These are phyloP conservation scores for Pythium aristosporum DNA, from an alignment of 352 stramenopile species.

Conservation along the genomic window DNA sequence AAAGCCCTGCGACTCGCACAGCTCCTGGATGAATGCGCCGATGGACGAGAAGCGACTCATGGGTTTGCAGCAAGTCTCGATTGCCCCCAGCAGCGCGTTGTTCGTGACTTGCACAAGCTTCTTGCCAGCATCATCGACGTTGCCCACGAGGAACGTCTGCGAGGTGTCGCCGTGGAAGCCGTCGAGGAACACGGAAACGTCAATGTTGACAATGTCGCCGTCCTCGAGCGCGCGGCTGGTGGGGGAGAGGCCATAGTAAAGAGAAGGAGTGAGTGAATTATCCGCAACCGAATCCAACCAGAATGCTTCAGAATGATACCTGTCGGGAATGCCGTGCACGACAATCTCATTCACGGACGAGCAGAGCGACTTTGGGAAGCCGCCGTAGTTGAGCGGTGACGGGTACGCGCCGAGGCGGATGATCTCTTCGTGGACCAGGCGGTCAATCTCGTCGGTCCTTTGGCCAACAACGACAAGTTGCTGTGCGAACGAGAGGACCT, in stretches of 20 bases:
- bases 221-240: constrained; percentile 72
- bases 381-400: constrained; percentile 92
- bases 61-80: constrained; percentile 89
- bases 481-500: constrained; percentile 79
- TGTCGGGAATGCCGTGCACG: constrained; percentile 97
- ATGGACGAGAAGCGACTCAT: constrained; percentile 94
- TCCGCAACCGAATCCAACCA: not conserved
- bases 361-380: constrained; percentile 96
- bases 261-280: not conserved
- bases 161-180: constrained; percentile 99
- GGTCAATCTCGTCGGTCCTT: constrained; percentile 95
- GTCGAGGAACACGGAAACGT: constrained; percentile 93
- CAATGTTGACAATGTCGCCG: constrained; percentile 97
- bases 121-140: constrained; percentile 85
- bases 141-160: constrained; percentile 93
- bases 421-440: constrained; percentile 90
- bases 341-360: constrained; percentile 97
- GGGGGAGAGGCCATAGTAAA: not conserved
- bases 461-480: constrained; percentile 76
- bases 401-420: constrained; percentile 83
- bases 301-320: constrained; percentile 7
- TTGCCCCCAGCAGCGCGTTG: constrained; percentile 77
- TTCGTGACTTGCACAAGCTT: constrained; percentile 92
- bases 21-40: constrained; percentile 91
- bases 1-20: constrained; percentile 80